Base-by-base conservation (phyloP, 441 rosid genomes). In the Cnidoscolus chayamansa region DNA sequence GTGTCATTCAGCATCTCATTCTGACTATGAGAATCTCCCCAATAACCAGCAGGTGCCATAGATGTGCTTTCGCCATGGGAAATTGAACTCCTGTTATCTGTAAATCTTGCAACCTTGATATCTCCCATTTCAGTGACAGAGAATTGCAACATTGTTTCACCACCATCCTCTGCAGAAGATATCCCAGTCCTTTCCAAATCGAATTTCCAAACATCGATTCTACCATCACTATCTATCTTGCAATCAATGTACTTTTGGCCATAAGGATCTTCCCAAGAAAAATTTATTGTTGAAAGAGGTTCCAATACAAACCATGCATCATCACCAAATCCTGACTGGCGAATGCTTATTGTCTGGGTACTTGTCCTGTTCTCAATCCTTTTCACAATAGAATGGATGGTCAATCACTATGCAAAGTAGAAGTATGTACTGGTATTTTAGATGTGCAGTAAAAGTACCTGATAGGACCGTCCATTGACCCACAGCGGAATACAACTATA, bases 241-340 rank as follows among this genome's bases (percentile, higher is more conserved):
- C 87, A 85, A 80, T 93, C 97, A 70, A 93, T 76, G 76, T 84
- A 78, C 73, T 86, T 96, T 76, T 90, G 96, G 66, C 99, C 98
- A 73, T 93, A 92, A 12, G 99, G 98, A 83, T 93, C 91, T 84
- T 96, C 97, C 99, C 97, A 96, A 77, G 90, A 82, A 82, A 92
- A 93, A 77, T 79, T 84, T 73, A 84, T 66, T 73, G 99, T 82
- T 63, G 98, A 88, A 70, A 86, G 89, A 72, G 97, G 90, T 70
- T 81, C 82, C 84, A 93, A 80, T 67, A 74, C 83, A 86, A 88
- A 84, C 94, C 97, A 93, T 53, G 89, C 82, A 78, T 82, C 86
- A 68, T 96, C 97, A 78, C 77, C 87, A 78, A 96, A 91, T 77
- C 98, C 99, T 81, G 97, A 85, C 71, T 96, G 99, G 71, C 96